Evolutionary conservation across 768 basidiomycete species (phyloP).

Genomic region (Auriscalpium orientale): DNA sequence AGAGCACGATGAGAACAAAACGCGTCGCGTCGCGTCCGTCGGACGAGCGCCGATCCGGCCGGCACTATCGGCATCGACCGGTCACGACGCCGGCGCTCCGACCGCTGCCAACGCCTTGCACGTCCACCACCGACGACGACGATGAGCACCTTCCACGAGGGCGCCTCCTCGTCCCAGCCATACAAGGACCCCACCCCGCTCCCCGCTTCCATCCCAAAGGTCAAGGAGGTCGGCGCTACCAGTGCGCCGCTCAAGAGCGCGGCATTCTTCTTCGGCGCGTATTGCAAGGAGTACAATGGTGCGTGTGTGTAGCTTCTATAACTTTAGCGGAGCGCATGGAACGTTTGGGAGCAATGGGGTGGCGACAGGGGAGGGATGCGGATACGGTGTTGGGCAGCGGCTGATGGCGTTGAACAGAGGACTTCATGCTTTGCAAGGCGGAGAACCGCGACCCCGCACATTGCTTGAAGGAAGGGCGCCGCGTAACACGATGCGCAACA

Average conservation of each 20-base stretch:
- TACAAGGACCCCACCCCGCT: conserved; percentile 62
- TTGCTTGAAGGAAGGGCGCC: conserved; percentile 91
- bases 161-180: conserved; percentile 38
- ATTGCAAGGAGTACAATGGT: conserved; percentile 98
- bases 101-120: not conserved
- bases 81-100: not conserved
- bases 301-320: conserved; percentile 20
- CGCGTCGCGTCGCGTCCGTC: not conserved
- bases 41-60: not conserved
- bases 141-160: conserved; percentile 48
- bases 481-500: conserved; percentile 90
- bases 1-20: not conserved
- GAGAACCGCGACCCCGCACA: conserved; percentile 87
- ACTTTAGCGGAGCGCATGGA: not conserved
- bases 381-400: too few species aligned
- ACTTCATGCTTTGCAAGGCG: conserved; percentile 96
- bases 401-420: conserved; percentile 43
- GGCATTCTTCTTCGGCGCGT: conserved; percentile 92
- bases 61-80: not conserved
- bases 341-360: not conserved
- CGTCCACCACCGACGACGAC: conserved; percentile 19
- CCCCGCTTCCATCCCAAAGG: conserved; percentile 62
- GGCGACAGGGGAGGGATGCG: not conserved
- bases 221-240: conserved; percentile 81
- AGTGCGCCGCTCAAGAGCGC: conserved; percentile 95